Percentiles rank a stretch among this genome's conserved stretches.
These are phyloP conservation scores for Chlorella vulgaris DNA, from an alignment of 139 green algal species.

Conservation along the genomic window DNA sequence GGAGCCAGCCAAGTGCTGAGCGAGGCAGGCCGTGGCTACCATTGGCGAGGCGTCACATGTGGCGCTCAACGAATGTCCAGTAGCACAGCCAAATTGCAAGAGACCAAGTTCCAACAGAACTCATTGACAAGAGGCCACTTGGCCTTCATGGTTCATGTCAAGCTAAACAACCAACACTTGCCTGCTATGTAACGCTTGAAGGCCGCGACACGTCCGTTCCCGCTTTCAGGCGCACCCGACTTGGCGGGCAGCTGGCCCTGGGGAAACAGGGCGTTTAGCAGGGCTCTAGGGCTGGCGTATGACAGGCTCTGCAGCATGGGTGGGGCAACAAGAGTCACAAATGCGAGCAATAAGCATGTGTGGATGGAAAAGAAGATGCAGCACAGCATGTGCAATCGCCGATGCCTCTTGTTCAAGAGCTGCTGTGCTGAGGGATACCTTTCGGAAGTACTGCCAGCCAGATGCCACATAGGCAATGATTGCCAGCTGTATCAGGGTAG, in stretches of 20 bases:
- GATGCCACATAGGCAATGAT: constrained; percentile 50
- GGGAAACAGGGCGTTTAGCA: constrained; percentile 70
- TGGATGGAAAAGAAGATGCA: too few relatives aligned
- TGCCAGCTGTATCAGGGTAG: constrained; percentile 49
- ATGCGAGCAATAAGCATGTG: not conserved
- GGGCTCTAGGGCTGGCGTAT: constrained; percentile 62
- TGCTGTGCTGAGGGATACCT: constrained; percentile 36
- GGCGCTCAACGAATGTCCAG: too few relatives aligned
- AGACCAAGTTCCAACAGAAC: too few relatives aligned
- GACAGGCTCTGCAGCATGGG: constrained; percentile 60
- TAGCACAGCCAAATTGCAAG: too few relatives aligned
- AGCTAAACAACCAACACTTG: not conserved
- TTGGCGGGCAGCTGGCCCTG: constrained; percentile 3
- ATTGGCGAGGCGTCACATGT: too few relatives aligned
- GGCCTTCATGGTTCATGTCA: too few relatives aligned
- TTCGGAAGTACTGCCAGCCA: constrained; percentile 44
- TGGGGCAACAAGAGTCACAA: too few relatives aligned
- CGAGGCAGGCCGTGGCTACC: too few relatives aligned
- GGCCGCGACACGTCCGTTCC: constrained; percentile 47
- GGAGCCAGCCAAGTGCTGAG: too few relatives aligned
- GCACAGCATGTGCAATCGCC: too few relatives aligned
- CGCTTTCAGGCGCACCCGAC: not conserved
- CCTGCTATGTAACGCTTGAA: constrained; percentile 72
- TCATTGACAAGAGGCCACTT: too few relatives aligned
- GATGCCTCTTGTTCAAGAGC: too few relatives aligned